These are phyloP conservation scores for Neurospora pannonica DNA, from an alignment of 495 filamentous ascomycete species.

Conservation along the genomic window DNA sequence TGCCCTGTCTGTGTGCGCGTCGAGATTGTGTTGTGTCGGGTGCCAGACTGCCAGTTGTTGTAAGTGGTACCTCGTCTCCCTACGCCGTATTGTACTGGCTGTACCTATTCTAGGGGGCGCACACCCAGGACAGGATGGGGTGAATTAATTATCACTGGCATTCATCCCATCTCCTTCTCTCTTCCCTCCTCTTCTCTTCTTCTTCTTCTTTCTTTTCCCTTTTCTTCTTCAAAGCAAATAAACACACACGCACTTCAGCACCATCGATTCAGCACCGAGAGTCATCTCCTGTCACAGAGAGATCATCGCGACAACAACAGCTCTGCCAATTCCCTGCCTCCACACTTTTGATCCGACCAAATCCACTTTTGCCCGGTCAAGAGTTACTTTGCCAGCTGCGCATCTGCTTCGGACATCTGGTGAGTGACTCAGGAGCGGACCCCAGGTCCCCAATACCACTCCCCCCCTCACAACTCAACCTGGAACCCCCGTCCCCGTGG, in stretches of 20 bases:
- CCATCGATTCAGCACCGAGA: slow-evolving; percentile 35
- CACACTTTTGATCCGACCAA: slow-evolving; percentile 25
- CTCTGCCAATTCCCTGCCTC: slow-evolving; percentile 32
- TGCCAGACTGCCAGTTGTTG: not conserved
- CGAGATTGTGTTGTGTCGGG: not conserved
- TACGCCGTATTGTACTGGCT: not conserved
- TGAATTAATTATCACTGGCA: slow-evolving; percentile 1
- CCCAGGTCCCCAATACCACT: not conserved
- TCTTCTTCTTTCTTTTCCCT: slow-evolving; percentile 9
- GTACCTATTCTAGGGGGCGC: not conserved
- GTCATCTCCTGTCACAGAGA: slow-evolving; percentile 44
- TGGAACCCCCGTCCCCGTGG: not conserved
- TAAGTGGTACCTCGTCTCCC: not conserved
- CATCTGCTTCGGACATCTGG: slow-evolving; percentile 21
- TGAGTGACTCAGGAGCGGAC: slow-evolving; percentile 30
- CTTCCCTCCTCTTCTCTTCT: slow-evolving; percentile 18
- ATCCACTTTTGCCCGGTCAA: slow-evolving; percentile 29
- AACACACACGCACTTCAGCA: slow-evolving; percentile 31
- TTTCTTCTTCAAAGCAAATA: slow-evolving; percentile 33
- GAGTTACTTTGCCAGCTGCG: slow-evolving; percentile 24
- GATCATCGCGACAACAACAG: slow-evolving; percentile 45
- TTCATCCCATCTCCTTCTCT: slow-evolving; percentile 6
- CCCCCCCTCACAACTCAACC: not conserved
- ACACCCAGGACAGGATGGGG: not conserved
- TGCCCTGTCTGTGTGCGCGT: not conserved